Percentiles rank a stretch among this genome's conserved stretches.
Conservation (phyloP, 1,284 basidiomycete species). For the Papiliotrema terrestris region DNA sequence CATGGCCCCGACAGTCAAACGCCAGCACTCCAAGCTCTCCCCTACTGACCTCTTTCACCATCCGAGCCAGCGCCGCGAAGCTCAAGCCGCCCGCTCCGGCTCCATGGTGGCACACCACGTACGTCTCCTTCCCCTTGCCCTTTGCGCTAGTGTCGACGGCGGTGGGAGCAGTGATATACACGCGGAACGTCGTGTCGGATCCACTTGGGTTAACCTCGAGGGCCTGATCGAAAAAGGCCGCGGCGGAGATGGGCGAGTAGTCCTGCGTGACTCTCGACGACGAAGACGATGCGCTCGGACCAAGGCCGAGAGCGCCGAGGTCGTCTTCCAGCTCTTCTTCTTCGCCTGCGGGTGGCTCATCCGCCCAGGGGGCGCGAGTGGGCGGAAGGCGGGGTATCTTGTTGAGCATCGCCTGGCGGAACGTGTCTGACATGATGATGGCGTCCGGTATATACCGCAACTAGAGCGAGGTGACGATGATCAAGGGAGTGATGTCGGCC, state of each 20-base stretch:
- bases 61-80: conserved; percentile 82
- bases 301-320: conserved; percentile 57
- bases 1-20: conserved; percentile 84
- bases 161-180: conserved; percentile 63
- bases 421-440: conserved; percentile 42
- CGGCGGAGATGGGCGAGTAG: conserved; percentile 69
- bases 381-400: conserved; percentile 39
- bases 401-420: conserved; percentile 43
- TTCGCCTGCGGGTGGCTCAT: conserved; percentile 6
- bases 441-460: neutral
- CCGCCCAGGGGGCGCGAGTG: conserved; percentile 45
- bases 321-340: conserved; percentile 59
- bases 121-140: conserved; percentile 49
- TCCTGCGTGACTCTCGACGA: conserved; percentile 25
- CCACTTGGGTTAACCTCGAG: conserved; percentile 64
- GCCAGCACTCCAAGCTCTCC: conserved; percentile 80
- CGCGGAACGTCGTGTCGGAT: conserved; percentile 63
- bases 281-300: neutral
- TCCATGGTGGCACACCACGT: conserved; percentile 90
- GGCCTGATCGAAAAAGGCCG: conserved; percentile 70
- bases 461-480: neutral
- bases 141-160: conserved; percentile 14
- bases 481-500: neutral
- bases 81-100: conserved; percentile 85
- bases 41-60: conserved; percentile 59